Evolutionary conservation across 2,329 filamentous ascomycete species (phyloP), one percentile per base, ranked within the genome.

Genomic region (Fusarium torulosum): DNA sequence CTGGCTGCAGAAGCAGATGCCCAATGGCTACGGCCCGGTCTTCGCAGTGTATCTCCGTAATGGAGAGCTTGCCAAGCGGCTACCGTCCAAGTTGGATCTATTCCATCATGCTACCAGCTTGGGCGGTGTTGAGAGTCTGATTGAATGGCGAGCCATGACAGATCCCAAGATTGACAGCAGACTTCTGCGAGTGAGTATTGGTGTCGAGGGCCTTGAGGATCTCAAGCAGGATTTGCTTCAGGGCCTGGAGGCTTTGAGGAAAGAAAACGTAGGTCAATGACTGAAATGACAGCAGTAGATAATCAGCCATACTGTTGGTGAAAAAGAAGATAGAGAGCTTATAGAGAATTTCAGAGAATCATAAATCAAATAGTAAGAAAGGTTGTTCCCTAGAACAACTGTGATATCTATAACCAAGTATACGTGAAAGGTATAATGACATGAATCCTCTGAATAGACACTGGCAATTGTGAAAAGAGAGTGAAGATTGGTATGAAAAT

Each of bases 21-120:
- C 94, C 1, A 87, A 88, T 68, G 96, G 96, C 0, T 97, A 89
- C 77, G 94, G 94, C 0, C 91, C 96, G 3, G 95, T 98, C 8
- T 98, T 98, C 75, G 86, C 90, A 5, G 84, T 98, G 23, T 84
- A 85, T 59, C 85, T 92, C 81, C 86, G 86, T 72, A 81, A 85
- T 4, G 82, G 86, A 63, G 80, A 82, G 1, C 75, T 86, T 51
- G 94, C 96, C 5, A 86, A 84, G 68, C 78, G 82, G 29, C 79
- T 99, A 66, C 96, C 96, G 5, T 91, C 90, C 74, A 91, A 92
- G 78, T 80, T 98, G 76, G 76, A 83, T 4, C 85, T 97, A 43
- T 98, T 98, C 82, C 93, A 97, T 72, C 96, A 99, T 79, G 96
- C 96, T 7, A 99, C 96, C 4, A 96, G 92, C 77, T 80, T 98